Conservation (phyloP, 495 filamentous ascomycete genomes). For the Copromyces sp. region DNA sequence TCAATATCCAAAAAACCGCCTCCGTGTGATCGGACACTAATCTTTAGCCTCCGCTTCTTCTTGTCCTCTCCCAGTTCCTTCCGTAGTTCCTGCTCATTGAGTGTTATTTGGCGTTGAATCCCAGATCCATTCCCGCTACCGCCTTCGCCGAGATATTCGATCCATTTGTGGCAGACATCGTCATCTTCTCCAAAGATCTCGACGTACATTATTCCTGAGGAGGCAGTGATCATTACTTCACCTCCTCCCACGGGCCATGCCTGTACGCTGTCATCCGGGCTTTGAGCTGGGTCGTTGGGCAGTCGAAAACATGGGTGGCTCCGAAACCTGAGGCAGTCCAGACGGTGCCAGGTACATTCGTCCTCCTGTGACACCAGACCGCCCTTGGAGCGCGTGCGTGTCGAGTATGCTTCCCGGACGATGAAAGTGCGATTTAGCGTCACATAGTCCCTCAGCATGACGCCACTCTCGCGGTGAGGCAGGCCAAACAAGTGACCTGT, state of each 20-base stretch:
- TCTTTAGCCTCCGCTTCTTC: constrained; percentile 56
- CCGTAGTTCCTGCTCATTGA: constrained; percentile 68
- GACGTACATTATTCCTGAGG: constrained; percentile 69
- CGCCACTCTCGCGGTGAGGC: constrained; percentile 74
- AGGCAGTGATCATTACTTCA: constrained; percentile 67
- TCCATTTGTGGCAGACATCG: constrained; percentile 59
- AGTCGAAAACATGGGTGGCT: constrained; percentile 85
- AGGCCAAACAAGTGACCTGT: constrained; percentile 79
- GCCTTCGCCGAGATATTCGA: constrained; percentile 61
- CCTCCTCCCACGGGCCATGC: constrained; percentile 81
- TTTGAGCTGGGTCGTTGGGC: constrained; percentile 58
- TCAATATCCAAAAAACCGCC: constrained; percentile 63
- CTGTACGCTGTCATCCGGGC: constrained; percentile 68
- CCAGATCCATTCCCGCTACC: constrained; percentile 24
- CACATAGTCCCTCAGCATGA: constrained; percentile 84
- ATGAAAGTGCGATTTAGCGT: constrained; percentile 75
- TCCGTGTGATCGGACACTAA: constrained; percentile 64
- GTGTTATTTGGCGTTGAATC: constrained; percentile 56
- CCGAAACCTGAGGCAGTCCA: constrained; percentile 80
- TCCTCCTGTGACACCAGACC: constrained; percentile 62
- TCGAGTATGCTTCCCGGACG: constrained; percentile 68
- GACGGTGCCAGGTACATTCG: constrained; percentile 80
- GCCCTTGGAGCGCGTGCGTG: constrained; percentile 71
- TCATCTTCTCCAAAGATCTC: constrained; percentile 73
- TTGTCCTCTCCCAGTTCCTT: constrained; percentile 57